Evolutionary conservation across 1,139 yeast species (phyloP).

Genomic region (Eremothecium cymbalariae): DNA sequence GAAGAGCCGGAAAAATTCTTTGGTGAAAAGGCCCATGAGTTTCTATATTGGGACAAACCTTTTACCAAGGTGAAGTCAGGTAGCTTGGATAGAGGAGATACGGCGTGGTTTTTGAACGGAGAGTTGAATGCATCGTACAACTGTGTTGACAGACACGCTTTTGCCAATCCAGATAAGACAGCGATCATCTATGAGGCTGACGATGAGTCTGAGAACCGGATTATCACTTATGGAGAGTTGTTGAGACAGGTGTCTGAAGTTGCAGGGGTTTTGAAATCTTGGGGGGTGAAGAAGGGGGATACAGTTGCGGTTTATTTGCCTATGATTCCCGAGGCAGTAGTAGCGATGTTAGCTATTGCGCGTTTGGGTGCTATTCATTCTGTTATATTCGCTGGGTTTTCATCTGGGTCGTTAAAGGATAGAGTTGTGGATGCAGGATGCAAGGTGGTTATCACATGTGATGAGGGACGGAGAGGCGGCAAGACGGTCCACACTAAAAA

Average conservation of each 20-base stretch:
- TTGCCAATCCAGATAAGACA: constrained; percentile 72
- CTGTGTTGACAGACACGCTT: constrained; percentile 95
- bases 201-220: constrained; percentile 67
- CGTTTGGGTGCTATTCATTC: constrained; percentile 96
- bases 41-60: constrained; percentile 77
- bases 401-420: constrained; percentile 87
- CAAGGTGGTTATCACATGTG: constrained; percentile 87
- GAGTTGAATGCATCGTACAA: constrained; percentile 88
- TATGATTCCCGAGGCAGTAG: constrained; percentile 92
- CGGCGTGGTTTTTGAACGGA: constrained; percentile 92
- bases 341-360: constrained; percentile 90
- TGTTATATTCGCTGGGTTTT: constrained; percentile 94
- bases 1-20: constrained; percentile 77
- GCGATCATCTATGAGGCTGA: constrained; percentile 96
- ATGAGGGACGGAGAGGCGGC: constrained; percentile 96
- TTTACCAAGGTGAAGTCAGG: constrained; percentile 70
- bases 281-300: constrained; percentile 92
- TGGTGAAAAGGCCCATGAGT: constrained; percentile 72
- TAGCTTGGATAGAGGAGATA: constrained; percentile 67
- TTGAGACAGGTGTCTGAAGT: constrained; percentile 79
- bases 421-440: constrained; percentile 85
- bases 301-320: constrained; percentile 95
- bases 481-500: constrained; percentile 83
- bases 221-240: constrained; percentile 77
- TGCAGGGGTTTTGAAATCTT: constrained; percentile 74